Evolutionary conservation across 1,139 yeast genomes (phyloP).

Genomic region (Ogataea hybrid): DNA sequence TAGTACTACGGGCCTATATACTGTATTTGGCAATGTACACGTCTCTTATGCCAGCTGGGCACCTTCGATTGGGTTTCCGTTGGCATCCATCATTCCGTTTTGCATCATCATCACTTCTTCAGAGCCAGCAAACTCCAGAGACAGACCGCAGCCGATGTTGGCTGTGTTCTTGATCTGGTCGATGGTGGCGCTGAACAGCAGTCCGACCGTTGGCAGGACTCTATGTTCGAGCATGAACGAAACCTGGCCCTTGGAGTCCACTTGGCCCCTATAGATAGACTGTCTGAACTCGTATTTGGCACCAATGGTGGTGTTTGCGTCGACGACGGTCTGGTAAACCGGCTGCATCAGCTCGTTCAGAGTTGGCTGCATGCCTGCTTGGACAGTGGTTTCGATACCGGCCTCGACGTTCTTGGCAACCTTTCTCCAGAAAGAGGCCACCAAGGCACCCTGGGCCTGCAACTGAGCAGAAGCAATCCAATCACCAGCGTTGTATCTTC

Average conservation of each 20-base stretch:
- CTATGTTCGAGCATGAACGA: slow-evolving; percentile 90
- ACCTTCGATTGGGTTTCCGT: slow-evolving; percentile 82
- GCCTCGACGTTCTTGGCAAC: slow-evolving; percentile 94
- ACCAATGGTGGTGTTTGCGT: slow-evolving; percentile 91
- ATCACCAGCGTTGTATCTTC: slow-evolving; percentile 81
- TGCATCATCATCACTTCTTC: slow-evolving; percentile 77
- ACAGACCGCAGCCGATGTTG: slow-evolving; percentile 90
- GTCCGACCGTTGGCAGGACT: slow-evolving; percentile 85
- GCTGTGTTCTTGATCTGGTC: slow-evolving; percentile 86
- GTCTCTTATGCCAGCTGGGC: slow-evolving; percentile 34
- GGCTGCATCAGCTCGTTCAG: slow-evolving; percentile 75
- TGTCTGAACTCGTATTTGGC: slow-evolving; percentile 98
- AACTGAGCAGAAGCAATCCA: slow-evolving; percentile 96
- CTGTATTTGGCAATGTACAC: slow-evolving; percentile 4
- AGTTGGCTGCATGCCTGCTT: slow-evolving; percentile 75
- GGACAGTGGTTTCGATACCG: slow-evolving; percentile 88
- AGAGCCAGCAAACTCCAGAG: slow-evolving; percentile 91
- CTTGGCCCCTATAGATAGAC: slow-evolving; percentile 92
- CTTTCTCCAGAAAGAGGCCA: slow-evolving; percentile 92
- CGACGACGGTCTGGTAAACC: slow-evolving; percentile 76
- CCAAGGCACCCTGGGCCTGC: slow-evolving; percentile 88
- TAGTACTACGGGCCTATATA: slow-evolving; percentile 1
- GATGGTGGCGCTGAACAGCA: slow-evolving; percentile 89
- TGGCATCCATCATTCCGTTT: slow-evolving; percentile 75
- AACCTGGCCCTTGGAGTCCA: slow-evolving; percentile 90